phyloP scores from a whole-genome alignment of 2,329 filamentous ascomycete species.

The Torrubiellomyces zombiae region DNA sequence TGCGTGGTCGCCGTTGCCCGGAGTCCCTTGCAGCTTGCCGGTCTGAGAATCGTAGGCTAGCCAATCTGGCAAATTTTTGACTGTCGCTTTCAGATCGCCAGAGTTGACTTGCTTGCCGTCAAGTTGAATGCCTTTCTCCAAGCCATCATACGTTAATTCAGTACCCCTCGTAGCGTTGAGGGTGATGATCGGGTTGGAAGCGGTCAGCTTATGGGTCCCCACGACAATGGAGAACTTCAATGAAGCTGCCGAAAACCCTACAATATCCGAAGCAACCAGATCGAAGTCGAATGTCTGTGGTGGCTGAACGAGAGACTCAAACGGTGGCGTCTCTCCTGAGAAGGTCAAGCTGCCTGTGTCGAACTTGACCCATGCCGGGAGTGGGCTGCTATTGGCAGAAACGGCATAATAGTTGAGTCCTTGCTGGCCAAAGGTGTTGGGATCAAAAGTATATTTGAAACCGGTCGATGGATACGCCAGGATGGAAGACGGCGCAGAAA shows the following conservation, averaged over 20 bases:
- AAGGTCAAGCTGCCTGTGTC: conserved; percentile 48
- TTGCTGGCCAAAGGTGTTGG: conserved; percentile 44
- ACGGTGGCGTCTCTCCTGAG: conserved; percentile 50
- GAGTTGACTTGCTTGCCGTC: conserved; percentile 35
- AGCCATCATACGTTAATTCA: conserved; percentile 32
- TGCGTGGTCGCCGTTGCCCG: conserved; percentile 39
- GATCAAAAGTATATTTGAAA: conserved; percentile 37
- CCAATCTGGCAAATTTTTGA: conserved; percentile 47
- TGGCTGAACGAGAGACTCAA: conserved; percentile 44
- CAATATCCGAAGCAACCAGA: conserved; percentile 62
- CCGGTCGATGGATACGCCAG: conserved; percentile 33
- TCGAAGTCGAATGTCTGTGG: conserved; percentile 58
- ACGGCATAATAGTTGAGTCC: conserved; percentile 60
- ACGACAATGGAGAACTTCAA: conserved; percentile 56
- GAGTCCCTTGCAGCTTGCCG: conserved; percentile 47
- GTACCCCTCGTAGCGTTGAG: conserved; percentile 40
- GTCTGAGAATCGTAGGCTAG: conserved; percentile 45
- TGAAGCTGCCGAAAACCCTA: conserved; percentile 55
- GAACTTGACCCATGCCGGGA: conserved; percentile 77
- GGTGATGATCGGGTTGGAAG: conserved; percentile 37
- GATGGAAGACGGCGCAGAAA: conserved; percentile 43
- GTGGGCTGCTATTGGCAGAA: conserved; percentile 58
- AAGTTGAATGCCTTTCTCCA: conserved; percentile 35
- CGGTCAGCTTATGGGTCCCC: conserved; percentile 51
- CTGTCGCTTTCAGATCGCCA: conserved; percentile 35